Evolutionary conservation across 2,329 filamentous ascomycete genomes (phyloP), one percentile per base, ranked within the genome.

Genomic region (Amauroascus verrucosus): DNA sequence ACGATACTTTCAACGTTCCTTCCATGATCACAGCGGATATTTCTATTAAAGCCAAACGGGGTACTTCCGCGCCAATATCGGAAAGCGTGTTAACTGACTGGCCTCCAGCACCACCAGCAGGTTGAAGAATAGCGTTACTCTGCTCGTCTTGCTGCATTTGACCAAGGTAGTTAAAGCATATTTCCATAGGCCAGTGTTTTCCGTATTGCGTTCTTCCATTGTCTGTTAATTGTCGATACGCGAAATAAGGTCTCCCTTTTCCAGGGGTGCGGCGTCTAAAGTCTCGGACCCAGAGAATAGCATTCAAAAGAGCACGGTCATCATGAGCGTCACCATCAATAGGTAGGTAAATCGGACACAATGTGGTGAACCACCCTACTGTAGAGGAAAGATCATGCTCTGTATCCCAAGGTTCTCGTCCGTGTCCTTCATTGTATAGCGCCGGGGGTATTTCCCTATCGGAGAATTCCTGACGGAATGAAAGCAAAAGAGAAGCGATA

Each of bases 361-460:
- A 65, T 35, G 74, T 73, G 0, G 74, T 76, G 53, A 76, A 77
- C 75, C 75, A 77, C 5, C 75, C 75, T 5, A 76, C 67, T 0
- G 74, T 77, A 22, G 69, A 61, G 0, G 73, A 74, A 2, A 75
- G 64, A 48, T 77, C 74, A 49, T 75, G 65, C 13, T 62, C 66
- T 1, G 65, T 33, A 54, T 72, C 66, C 65, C 72, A 75, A 0
- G 71, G 58, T 58, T 76, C 74, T 22, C 75, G 69, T 8, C 74
- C 75, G 55, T 77, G 74, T 0, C 74, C 72, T 62, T 77, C 75
- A 46, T 75, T 76, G 58, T 72, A 75, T 9, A 77, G 65, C 0
- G 72, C 69, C 0, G 74, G 69, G 1, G 67, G 57, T 2, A 63
- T 59, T 33, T 16, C 14, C 26, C 75, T 65, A 41, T 74, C 70